Percentiles rank a stretch among this genome's conserved stretches.
Conservation (phyloP, 2,329 filamentous ascomycete genomes). For the Colletotrichum lentis region DNA sequence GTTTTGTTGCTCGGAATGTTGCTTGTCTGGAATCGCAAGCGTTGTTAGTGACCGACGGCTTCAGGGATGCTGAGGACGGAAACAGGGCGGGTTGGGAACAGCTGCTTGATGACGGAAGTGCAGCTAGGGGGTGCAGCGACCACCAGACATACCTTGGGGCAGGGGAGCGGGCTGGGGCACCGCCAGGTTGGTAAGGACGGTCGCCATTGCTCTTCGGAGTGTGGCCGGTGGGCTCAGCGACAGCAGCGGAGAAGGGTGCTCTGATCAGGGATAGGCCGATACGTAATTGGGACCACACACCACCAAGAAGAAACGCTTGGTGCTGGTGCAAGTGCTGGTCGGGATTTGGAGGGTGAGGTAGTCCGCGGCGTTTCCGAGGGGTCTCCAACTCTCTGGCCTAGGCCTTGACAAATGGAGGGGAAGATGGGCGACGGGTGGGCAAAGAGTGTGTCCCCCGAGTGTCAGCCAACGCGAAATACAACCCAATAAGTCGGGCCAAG, state of each 20-base stretch:
- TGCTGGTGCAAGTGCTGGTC: conserved; percentile 22
- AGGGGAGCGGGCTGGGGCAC: conserved; percentile 27
- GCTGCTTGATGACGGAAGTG: conserved; percentile 32
- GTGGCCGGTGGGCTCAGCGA: conserved; percentile 26
- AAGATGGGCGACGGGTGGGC: conserved; percentile 8
- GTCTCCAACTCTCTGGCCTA: conserved; percentile 18
- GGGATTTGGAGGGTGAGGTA: conserved; percentile 6
- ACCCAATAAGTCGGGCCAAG: conserved; percentile 20
- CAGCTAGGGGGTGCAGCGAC: conserved; percentile 18
- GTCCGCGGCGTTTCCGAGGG: conserved; percentile 33
- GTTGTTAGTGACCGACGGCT: conserved; percentile 23
- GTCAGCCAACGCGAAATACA: conserved; percentile 28
- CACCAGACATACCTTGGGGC: conserved; percentile 28
- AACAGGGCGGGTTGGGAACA: conserved; percentile 31
- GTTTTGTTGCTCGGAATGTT: conserved; percentile 32
- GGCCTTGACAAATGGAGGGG: conserved; percentile 11
- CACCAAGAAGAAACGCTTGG: conserved; percentile 27
- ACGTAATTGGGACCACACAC: conserved; percentile 36
- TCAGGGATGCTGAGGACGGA: conserved; percentile 34
- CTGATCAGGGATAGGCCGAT: conserved; percentile 28
- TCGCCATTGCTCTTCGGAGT: conserved; percentile 31
- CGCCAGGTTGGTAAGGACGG: conserved; percentile 26
- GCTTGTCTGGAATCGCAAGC: conserved; percentile 30
- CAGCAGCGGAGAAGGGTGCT: conserved; percentile 19
- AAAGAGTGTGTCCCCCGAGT: conserved; percentile 15